A percentile compares a stretch with the other conserved stretches of the same genome.
phyloP scores from a whole-genome alignment of 495 filamentous ascomycete species.

The Podospora pseudocomata region DNA sequence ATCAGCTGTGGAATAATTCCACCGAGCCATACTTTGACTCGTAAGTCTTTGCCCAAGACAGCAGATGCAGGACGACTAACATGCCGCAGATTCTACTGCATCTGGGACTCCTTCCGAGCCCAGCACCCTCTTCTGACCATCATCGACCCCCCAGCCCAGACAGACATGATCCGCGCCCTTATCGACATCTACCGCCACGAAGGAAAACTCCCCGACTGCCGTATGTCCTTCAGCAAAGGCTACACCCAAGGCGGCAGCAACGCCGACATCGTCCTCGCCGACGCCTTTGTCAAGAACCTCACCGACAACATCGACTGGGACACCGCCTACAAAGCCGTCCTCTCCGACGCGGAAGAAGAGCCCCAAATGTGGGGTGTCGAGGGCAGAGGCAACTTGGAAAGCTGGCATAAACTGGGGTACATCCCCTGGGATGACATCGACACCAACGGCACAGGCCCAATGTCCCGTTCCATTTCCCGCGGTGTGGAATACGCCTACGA shows the following conservation, averaged over 20 bases:
- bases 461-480: slow-evolving; percentile 59
- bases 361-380: slow-evolving; percentile 59
- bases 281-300: slow-evolving; percentile 65
- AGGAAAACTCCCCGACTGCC: slow-evolving; percentile 57
- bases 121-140: slow-evolving; percentile 67
- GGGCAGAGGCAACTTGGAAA: slow-evolving; percentile 61
- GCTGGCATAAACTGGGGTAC: slow-evolving; percentile 59
- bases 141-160: slow-evolving; percentile 61
- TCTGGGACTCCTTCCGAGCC: slow-evolving; percentile 70
- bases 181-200: slow-evolving; percentile 68
- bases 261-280: slow-evolving; percentile 65
- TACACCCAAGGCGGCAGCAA: slow-evolving; percentile 72
- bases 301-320: slow-evolving; percentile 59
- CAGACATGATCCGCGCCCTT: slow-evolving; percentile 62
- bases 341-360: slow-evolving; percentile 66
- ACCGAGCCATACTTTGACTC: slow-evolving; percentile 72
- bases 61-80: slow-evolving; percentile 16
- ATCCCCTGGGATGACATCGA: slow-evolving; percentile 62
- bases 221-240: slow-evolving; percentile 62
- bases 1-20: slow-evolving; percentile 64
- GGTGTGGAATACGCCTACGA: slow-evolving; percentile 74
- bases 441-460: slow-evolving; percentile 54
- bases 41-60: slow-evolving; percentile 41
- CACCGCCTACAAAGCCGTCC: slow-evolving; percentile 64
- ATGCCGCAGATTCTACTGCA: slow-evolving; percentile 57